Base-by-base conservation (phyloP, 129 eudicot species). In the Centrapalus pauciflorus region DNA sequence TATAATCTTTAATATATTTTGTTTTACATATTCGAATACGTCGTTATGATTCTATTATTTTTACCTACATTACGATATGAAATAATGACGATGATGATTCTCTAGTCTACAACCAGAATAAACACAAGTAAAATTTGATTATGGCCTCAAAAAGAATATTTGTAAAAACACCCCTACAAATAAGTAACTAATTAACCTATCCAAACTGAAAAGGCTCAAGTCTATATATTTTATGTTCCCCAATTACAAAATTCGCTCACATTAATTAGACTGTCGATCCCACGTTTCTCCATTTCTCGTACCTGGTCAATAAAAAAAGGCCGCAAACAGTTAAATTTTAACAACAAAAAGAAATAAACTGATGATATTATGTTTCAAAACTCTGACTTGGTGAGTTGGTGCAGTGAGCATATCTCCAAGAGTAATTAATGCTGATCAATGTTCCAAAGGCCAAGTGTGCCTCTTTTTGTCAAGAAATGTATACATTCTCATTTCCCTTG, bases 41-140 rank as follows among this genome's bases (percentile, higher is more conserved):
- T n/a, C n/a, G n/a, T n/a, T n/a, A n/a, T n/a, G n/a, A n/a, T n/a
- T n/a, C n/a, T n/a, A n/a, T n/a, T n/a, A n/a, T n/a, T n/a, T n/a
- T n/a, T n/a, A n/a, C n/a, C n/a, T n/a, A n/a, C n/a, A n/a, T n/a
- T n/a, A n/a, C n/a, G n/a, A n/a, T n/a, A n/a, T n/a, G n/a, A n/a
- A n/a, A n/a, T n/a, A n/a, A n/a, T n/a, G n/a, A n/a, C n/a, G n/a
- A n/a, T n/a, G n/a, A n/a, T n/a, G n/a, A n/a, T n/a, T n/a, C n/a
- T n/a, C n/a, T n/a, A n/a, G n/a, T 67, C 72, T 80, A 81, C 80
- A 76, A 67, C 67, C 83, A 77, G 73, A 78, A 40, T 40, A 73
- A 72, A n/a, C n/a, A n/a, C 66, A 50, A 26, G 32, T 33, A 58
- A 41, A 55, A 6, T 59, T 21, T 4, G 27, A 69, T 29, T 34